Base-by-base conservation (phyloP, 2,329 filamentous ascomycete genomes). In the Metarhizium brunneum region DNA sequence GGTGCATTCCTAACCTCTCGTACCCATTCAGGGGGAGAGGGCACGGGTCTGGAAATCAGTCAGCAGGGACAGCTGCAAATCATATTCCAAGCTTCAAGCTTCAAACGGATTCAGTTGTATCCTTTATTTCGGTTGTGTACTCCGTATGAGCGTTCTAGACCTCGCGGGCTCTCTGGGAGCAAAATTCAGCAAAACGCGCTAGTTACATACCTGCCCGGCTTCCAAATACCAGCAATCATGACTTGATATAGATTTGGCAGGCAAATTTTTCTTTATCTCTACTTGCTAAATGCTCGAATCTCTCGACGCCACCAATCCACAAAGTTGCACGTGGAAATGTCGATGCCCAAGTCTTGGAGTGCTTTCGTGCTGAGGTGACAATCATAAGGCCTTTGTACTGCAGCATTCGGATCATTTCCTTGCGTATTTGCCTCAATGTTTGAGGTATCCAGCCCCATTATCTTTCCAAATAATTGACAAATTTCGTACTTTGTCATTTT, bases 401-500 rank as follows among this genome's bases (percentile, higher is more conserved):
- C 77, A 48, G 86, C 82, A 58, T 82, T 84, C 6, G 85, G 83
- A 60, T 89, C 86, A 67, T 88, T 87, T 42, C 87, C 87, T 63
- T 88, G 78, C 29, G 83, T 80, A 64, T 90, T 86, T 10, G 86
- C 75, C 63, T 82, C 77, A 69, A 96, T 85, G 7, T 81, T 80
- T 50, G 83, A 81, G 20, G 86, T 76, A 11, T 87, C 79, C 55
- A 95, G 67, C 0, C 86, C 89, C 79, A 95, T 84, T 57, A 95
- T 89, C 57, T 90, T 84, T 4, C 84, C 87, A 65, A 96, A 85
- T 10, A 80, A 73, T 71, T 89, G 75, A 68, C 88, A 92, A 55
- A 96, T 95, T 69, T 92, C 85, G 69, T 92, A 95, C 74, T 96
- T 96, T 50, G 91, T 96, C 76, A 86, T 88, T 61, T 78, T 82